Evolutionary conservation across 139 green algal genomes (phyloP).

Genomic region (Zygnema circumcarinatum): DNA sequence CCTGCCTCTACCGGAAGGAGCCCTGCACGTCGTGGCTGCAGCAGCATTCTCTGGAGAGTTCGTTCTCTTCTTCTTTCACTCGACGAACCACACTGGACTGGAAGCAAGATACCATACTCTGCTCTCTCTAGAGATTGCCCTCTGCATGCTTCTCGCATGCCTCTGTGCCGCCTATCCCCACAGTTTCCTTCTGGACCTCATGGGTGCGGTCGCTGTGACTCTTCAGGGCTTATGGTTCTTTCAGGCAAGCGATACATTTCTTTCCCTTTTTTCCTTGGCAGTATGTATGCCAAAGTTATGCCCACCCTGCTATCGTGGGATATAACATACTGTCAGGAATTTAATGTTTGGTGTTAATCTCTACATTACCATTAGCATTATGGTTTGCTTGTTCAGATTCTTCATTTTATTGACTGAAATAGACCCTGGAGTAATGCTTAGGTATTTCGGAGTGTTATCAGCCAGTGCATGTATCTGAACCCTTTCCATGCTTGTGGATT

Average conservation of each 20-base stretch:
- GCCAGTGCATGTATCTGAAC: too few relatives aligned
- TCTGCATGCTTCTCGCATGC: not conserved
- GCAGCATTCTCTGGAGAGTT: slow-evolving; percentile 24
- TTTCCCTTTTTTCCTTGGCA: not conserved
- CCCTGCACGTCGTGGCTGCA: slow-evolving; percentile 30
- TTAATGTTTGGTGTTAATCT: not conserved
- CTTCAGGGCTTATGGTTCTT: slow-evolving; percentile 47
- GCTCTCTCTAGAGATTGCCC: slow-evolving; percentile 6
- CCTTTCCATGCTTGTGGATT: too few relatives aligned
- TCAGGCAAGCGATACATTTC: slow-evolving; percentile 27
- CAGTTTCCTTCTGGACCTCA: slow-evolving; percentile 32
- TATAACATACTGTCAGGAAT: not conserved
- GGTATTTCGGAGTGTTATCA: too few relatives aligned
- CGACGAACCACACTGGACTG: slow-evolving; percentile 31
- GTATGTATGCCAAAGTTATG: not conserved
- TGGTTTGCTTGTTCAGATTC: too few relatives aligned
- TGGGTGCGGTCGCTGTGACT: slow-evolving; percentile 11
- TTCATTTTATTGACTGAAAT: too few relatives aligned
- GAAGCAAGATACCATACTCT: slow-evolving; percentile 45
- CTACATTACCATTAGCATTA: not conserved
- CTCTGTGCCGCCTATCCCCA: not conserved
- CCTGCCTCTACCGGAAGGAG: slow-evolving; percentile 33
- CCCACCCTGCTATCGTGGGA: not conserved
- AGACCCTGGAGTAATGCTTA: too few relatives aligned
- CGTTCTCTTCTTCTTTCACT: slow-evolving; percentile 41